Base-by-base conservation (phyloP, 2,329 filamentous ascomycete species). In the Aspergillus brunneoviolaceus region DNA sequence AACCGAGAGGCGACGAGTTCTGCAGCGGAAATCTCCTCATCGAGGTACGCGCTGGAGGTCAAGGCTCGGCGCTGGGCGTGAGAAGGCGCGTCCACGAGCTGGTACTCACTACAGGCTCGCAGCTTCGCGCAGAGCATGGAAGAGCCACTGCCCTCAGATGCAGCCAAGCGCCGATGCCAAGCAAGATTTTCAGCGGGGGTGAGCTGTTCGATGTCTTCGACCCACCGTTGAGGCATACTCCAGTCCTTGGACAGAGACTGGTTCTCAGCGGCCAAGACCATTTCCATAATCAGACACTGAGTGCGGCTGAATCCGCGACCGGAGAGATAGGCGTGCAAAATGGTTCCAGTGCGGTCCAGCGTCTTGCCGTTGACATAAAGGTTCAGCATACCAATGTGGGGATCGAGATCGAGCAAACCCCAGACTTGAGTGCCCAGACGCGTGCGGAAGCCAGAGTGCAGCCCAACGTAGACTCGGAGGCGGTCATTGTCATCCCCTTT, bases 251-350 rank as follows among this genome's bases (percentile, higher is more conserved):
- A 63, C 12, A 68, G 35, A 23, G 42, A 60, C 9, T 58, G 60
- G 7, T 56, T 64, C 42, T 66, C 70, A n/a, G 60, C 59, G 5
- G 71, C 66, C 49, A 76, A 65, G 5, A 66, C 59, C n/a, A 70
- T 63, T 57, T 77, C 74, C 11, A 69, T 69, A 31, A 65, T 63
- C 31, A 76, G 65, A 54, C 74, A 70, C 35, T 68, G 65, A 42
- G 61, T 66, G 23, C 75, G 66, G 11, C 64, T 63, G 27, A 69
- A 69, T 31, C 67, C 70, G 45, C 64, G 64, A 56, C 67, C 71
- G 4, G 75, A 75, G 51, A 76, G 67, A 58, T 71, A 78, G 1
- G 75, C 75, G 60, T 79, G 75, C 9, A 79, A 55, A 11, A 77
- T 59, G 10, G 74, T 69, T 5, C 72, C 67, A 7, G 68, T 57